phyloP scores from a whole-genome alignment of 2,329 filamentous ascomycete genomes.

The Fusarium floridanum region DNA sequence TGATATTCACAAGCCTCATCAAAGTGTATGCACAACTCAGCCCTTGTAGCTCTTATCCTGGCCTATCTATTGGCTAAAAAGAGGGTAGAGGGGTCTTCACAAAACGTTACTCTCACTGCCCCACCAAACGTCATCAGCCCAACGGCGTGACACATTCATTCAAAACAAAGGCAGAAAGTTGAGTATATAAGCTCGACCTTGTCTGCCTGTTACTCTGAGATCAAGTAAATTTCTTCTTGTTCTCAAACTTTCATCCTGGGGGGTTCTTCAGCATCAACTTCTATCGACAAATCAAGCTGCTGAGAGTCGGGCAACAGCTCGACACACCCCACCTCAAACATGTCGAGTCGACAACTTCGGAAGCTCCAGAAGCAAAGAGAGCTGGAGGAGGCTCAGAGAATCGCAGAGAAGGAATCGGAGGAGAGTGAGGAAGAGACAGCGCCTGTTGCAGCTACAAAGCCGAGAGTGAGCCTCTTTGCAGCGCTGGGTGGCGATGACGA shows the following conservation, averaged over 20 bases:
- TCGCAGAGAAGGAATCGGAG: constrained; percentile 33
- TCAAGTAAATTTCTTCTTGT: background rate
- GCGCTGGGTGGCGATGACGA: constrained; percentile 62
- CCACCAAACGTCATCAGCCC: constrained; percentile 43
- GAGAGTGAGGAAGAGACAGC: constrained; percentile 49
- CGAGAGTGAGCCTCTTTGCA: constrained; percentile 64
- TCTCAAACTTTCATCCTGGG: background rate
- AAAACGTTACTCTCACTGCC: constrained; percentile 19
- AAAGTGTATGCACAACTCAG: background rate
- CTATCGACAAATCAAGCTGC: background rate
- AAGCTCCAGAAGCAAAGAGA: constrained; percentile 66
- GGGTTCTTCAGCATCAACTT: background rate
- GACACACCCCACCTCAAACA: constrained; percentile 43
- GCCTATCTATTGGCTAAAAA: background rate
- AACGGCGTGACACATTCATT: constrained; percentile 43
- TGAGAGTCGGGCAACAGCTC: constrained; percentile 10
- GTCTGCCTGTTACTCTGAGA: background rate
- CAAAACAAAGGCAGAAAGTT: constrained; percentile 2
- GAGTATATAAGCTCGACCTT: background rate
- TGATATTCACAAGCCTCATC: background rate
- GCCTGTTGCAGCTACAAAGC: constrained; percentile 50
- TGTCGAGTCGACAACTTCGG: constrained; percentile 66
- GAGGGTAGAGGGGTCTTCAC: background rate
- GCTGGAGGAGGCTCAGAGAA: constrained; percentile 49
- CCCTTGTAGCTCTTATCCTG: background rate